phyloP scores from a whole-genome alignment of 2,329 filamentous ascomycete species.

The Zasmidium cellare region DNA sequence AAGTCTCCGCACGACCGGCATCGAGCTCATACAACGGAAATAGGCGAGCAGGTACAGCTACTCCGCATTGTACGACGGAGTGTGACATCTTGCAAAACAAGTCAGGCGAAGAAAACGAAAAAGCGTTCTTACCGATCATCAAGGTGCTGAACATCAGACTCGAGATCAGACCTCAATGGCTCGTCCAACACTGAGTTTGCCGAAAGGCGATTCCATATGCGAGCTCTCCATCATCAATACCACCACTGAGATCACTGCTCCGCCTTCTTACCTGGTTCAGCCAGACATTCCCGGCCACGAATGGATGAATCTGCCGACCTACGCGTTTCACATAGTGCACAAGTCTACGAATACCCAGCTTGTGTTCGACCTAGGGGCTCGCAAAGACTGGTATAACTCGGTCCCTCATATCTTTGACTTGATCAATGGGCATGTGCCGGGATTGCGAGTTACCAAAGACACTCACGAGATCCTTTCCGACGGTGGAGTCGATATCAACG shows the following conservation, averaged over 20 bases:
- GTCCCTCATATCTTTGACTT: slow-evolving; percentile 24
- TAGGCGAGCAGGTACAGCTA: not conserved
- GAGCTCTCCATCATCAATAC: slow-evolving; percentile 29
- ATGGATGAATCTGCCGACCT: slow-evolving; percentile 36
- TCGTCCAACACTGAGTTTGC: not conserved
- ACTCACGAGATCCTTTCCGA: slow-evolving; percentile 35
- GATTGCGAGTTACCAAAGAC: slow-evolving; percentile 23
- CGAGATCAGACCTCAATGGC: not conserved
- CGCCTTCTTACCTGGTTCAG: slow-evolving; percentile 27
- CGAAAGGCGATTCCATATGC: not conserved
- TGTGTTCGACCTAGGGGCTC: slow-evolving; percentile 44
- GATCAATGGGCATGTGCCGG: slow-evolving; percentile 21
- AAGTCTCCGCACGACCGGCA: not conserved
- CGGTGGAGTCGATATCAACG: slow-evolving; percentile 28
- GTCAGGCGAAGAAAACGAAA: not conserved
- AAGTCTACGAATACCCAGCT: slow-evolving; percentile 21
- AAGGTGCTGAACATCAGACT: too few relatives aligned
- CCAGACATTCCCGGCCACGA: slow-evolving; percentile 36
- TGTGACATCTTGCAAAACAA: too few relatives aligned
- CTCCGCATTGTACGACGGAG: not conserved
- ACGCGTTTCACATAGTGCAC: slow-evolving; percentile 48
- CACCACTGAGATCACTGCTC: slow-evolving; percentile 6
- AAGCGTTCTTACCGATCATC: too few relatives aligned
- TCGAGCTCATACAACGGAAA: not conserved
- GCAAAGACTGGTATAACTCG: slow-evolving; percentile 35